These are phyloP conservation scores for Lactifluus volemus DNA, from an alignment of 768 basidiomycete species.

Conservation along the genomic window DNA sequence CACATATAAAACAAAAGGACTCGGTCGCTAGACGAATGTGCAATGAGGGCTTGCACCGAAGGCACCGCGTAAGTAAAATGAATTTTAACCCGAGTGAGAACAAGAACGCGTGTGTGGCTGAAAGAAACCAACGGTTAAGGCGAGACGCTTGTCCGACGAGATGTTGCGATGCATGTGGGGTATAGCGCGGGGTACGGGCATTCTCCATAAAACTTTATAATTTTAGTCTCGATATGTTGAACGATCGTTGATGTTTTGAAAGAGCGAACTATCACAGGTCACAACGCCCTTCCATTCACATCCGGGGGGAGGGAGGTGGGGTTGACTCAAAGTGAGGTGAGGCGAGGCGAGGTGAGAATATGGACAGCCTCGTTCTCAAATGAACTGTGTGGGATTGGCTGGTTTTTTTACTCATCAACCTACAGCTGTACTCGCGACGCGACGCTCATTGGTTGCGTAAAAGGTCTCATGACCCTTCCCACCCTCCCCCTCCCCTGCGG, in stretches of 20 bases:
- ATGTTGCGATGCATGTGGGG: slow-evolving; percentile 13
- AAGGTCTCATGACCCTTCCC: slow-evolving; percentile 6
- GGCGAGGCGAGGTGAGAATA: slow-evolving; percentile 1
- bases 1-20: not conserved
- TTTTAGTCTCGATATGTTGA: not conserved
- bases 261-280: not conserved
- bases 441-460: not conserved
- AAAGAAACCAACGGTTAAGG: slow-evolving; percentile 5
- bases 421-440: not conserved
- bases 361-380: not conserved
- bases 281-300: not conserved
- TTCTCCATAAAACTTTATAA: not conserved
- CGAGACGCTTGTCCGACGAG: slow-evolving; percentile 1
- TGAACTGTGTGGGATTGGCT: not conserved
- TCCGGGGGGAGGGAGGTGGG: not conserved
- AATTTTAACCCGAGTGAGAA: slow-evolving; percentile 7
- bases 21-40: not conserved
- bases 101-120: slow-evolving; percentile 11
- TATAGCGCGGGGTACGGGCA: slow-evolving; percentile 12
- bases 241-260: not conserved
- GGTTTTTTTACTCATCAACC: not conserved
- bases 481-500: not conserved
- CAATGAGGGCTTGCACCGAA: not conserved
- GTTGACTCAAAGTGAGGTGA: not conserved
- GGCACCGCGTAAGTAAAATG: not conserved